Conservation (phyloP, 139 green algal genomes). For the Parachlorella kessleri region DNA sequence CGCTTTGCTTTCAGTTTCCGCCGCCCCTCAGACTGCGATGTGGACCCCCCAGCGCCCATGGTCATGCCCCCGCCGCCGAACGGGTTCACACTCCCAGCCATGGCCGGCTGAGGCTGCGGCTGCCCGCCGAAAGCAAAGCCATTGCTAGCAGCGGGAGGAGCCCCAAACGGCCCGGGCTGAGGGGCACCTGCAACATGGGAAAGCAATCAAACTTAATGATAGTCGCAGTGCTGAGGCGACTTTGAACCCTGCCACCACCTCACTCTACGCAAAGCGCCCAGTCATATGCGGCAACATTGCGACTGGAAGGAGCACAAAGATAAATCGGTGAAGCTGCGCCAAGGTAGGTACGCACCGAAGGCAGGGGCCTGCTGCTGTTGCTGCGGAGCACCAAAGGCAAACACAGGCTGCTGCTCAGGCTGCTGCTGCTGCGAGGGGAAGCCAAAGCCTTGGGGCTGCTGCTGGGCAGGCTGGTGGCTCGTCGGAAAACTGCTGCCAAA, state of each 20-base stretch:
- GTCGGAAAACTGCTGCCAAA: constrained; percentile 3
- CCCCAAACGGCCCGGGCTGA: neutral
- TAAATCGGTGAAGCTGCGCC: no score
- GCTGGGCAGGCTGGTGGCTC: constrained; percentile 3
- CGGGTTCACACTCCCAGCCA: constrained; percentile 26
- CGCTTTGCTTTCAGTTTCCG: constrained; percentile 42
- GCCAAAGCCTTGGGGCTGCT: neutral
- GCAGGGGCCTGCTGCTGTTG: constrained; percentile 16
- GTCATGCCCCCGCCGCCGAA: constrained; percentile 38
- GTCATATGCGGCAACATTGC: no score
- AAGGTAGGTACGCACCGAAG: constrained; percentile 12
- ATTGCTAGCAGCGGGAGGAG: neutral
- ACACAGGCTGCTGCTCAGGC: constrained; percentile 4
- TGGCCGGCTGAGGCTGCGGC: neutral
- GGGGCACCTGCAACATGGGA: neutral
- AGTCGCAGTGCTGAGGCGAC: no score
- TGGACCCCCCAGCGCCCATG: constrained; percentile 29
- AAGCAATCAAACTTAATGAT: no score
- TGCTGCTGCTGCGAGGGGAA: neutral
- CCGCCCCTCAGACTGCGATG: constrained; percentile 37
- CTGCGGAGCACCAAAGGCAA: constrained; percentile 13
- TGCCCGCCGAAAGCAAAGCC: constrained; percentile 8
- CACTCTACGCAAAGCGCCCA: no score
- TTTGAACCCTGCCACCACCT: no score
- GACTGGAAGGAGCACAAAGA: no score